These are phyloP conservation scores for Populus alba DNA, from an alignment of 345 rosid genomes.

Conservation along the genomic window DNA sequence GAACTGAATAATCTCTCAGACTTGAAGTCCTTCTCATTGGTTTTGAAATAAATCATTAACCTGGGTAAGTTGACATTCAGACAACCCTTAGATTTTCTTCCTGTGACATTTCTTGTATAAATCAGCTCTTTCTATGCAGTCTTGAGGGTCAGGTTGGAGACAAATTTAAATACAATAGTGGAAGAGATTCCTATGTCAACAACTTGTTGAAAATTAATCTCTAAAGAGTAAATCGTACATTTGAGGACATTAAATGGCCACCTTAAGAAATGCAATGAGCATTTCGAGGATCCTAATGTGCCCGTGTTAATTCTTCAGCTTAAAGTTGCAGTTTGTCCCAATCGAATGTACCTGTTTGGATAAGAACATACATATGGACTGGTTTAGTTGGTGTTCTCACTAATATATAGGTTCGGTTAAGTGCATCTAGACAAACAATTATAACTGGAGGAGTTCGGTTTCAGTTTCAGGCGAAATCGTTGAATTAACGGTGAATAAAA, in stretches of 20 bases:
- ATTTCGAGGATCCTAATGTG: conserved; percentile 2
- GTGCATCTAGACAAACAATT: conserved; percentile 2
- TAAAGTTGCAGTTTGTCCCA: conserved; percentile 2
- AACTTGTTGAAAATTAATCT: not conserved
- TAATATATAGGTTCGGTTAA: not conserved
- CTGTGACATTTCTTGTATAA: not conserved
- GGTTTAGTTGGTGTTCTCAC: not conserved
- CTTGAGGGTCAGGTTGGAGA: not conserved
- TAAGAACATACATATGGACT: not conserved
- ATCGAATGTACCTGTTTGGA: not conserved
- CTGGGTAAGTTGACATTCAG: not conserved
- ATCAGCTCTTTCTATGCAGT: not conserved
- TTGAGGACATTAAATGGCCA: not conserved
- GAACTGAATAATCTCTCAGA: not conserved
- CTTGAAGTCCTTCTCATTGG: not conserved
- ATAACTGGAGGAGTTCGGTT: not conserved
- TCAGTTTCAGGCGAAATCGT: not conserved
- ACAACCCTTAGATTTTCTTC: not conserved
- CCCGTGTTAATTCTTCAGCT: not conserved
- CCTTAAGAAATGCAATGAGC: not conserved
- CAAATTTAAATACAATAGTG: not conserved
- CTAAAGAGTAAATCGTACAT: not conserved
- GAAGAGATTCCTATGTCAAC: not conserved
- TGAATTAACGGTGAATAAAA: not conserved
- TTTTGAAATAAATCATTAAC: not conserved